Percentiles rank a stretch among this genome's conserved stretches.
Evolutionary conservation across 805 yeast species (phyloP).

Genomic region (Saturnispora dispora): DNA sequence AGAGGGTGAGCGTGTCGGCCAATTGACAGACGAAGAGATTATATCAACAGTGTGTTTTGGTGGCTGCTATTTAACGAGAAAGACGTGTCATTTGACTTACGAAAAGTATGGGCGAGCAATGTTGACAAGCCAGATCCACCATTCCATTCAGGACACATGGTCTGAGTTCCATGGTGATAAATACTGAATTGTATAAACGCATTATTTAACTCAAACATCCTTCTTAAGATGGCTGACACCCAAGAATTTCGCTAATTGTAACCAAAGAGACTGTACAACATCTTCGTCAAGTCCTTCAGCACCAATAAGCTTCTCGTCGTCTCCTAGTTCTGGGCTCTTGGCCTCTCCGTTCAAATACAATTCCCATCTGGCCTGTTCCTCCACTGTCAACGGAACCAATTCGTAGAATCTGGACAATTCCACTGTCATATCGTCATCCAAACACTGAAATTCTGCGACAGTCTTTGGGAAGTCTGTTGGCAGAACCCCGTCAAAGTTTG

Average conservation of each 20-base stretch:
- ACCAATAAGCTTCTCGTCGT: constrained; percentile 24
- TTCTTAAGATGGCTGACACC: constrained; percentile 32
- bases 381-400: constrained; percentile 53
- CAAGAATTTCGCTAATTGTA: constrained; percentile 57
- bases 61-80: constrained; percentile 59
- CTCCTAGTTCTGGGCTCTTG: constrained; percentile 27
- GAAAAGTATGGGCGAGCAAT: constrained; percentile 59
- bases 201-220: neutral
- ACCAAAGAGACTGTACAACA: constrained; percentile 34
- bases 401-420: constrained; percentile 67
- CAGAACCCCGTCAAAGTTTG: constrained; percentile 71
- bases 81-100: constrained; percentile 59
- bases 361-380: constrained; percentile 43
- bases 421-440: constrained; percentile 39
- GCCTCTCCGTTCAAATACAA: constrained; percentile 45
- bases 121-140: constrained; percentile 78
- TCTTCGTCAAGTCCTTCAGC: constrained; percentile 16
- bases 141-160: constrained; percentile 56
- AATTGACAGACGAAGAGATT: constrained; percentile 25
- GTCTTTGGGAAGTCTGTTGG: constrained; percentile 57
- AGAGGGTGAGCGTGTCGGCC: constrained; percentile 21
- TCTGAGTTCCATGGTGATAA: constrained; percentile 15
- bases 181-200: neutral
- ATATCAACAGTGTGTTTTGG: constrained; percentile 54
- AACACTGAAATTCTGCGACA: constrained; percentile 39